Percentiles rank a stretch among this genome's conserved stretches.
Evolutionary conservation across 2,329 filamentous ascomycete species (phyloP).

Genomic region (Amauroascus verrucosus): DNA sequence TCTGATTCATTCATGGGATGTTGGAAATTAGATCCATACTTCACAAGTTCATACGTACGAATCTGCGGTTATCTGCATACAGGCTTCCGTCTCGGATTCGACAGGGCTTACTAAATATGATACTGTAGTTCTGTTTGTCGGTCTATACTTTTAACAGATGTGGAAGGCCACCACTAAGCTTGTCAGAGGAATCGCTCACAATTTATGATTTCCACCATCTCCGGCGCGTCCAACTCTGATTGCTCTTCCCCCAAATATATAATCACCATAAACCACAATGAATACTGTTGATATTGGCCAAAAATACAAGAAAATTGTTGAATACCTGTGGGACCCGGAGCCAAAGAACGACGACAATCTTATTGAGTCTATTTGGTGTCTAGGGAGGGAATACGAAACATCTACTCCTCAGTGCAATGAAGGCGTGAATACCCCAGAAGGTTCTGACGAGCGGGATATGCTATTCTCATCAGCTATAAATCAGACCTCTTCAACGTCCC

Average conservation of each 20-base stretch:
- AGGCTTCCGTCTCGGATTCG: no score
- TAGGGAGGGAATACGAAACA: slow-evolving; percentile 51
- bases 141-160: no score
- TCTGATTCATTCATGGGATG: no score
- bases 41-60: no score
- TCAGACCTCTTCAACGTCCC: background rate
- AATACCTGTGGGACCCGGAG: slow-evolving; percentile 86
- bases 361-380: slow-evolving; percentile 71
- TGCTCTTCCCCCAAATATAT: background rate
- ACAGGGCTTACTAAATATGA: background rate
- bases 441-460: background rate
- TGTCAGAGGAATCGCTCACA: background rate
- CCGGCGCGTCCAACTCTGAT: background rate
- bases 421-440: slow-evolving; percentile 14
- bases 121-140: background rate
- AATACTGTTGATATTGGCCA: slow-evolving; percentile 50
- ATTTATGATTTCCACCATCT: no score
- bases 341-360: slow-evolving; percentile 64
- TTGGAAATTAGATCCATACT: no score
- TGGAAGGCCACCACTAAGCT: no score
- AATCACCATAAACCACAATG: slow-evolving; percentile 34
- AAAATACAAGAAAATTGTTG: slow-evolving; percentile 70
- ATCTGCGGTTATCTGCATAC: no score
- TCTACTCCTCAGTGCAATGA: slow-evolving; percentile 13
- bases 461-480: background rate